Conservation (phyloP, 2,329 filamentous ascomycete genomes). For the Sporothrix brasiliensis region DNA sequence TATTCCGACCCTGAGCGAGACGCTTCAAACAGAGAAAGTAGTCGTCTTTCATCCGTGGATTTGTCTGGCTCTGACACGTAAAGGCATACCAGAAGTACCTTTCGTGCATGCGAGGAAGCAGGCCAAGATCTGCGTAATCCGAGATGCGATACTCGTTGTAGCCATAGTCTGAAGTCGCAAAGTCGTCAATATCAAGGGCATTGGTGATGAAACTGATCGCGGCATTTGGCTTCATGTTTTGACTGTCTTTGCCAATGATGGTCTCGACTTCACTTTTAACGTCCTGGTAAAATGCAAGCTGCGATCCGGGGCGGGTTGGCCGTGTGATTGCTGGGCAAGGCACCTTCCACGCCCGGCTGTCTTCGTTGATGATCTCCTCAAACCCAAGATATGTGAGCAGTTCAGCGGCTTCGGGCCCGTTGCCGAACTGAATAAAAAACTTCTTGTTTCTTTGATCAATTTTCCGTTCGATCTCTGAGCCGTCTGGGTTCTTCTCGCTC, state of each 20-base stretch:
- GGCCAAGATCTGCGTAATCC: slow-evolving; percentile 38
- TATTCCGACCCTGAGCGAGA: slow-evolving; percentile 36
- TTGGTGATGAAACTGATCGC: slow-evolving; percentile 36
- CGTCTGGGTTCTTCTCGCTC: slow-evolving; percentile 42
- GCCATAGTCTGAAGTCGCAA: slow-evolving; percentile 13
- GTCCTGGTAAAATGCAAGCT: slow-evolving; percentile 55
- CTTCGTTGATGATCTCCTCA: slow-evolving; percentile 46
- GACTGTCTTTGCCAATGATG: slow-evolving; percentile 40
- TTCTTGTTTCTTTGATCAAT: slow-evolving; percentile 62
- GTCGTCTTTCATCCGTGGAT: slow-evolving; percentile 32
- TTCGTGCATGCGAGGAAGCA: slow-evolving; percentile 38
- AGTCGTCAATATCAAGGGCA: slow-evolving; percentile 35
- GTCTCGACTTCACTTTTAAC: slow-evolving; percentile 53
- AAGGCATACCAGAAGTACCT: slow-evolving; percentile 40
- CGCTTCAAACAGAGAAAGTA: slow-evolving; percentile 36
- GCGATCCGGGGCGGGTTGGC: slow-evolving; percentile 47
- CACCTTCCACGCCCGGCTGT: slow-evolving; percentile 48
- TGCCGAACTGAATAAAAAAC: slow-evolving; percentile 57
- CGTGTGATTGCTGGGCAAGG: slow-evolving; percentile 45
- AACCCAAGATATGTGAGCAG: slow-evolving; percentile 58
- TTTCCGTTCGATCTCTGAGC: slow-evolving; percentile 37
- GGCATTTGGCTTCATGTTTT: slow-evolving; percentile 39
- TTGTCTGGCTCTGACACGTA: slow-evolving; percentile 37
- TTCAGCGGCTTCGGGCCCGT: slow-evolving; percentile 48
- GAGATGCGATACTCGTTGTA: slow-evolving; percentile 23